Conservation (phyloP, 768 basidiomycete species). For the Hericium erinaceus region DNA sequence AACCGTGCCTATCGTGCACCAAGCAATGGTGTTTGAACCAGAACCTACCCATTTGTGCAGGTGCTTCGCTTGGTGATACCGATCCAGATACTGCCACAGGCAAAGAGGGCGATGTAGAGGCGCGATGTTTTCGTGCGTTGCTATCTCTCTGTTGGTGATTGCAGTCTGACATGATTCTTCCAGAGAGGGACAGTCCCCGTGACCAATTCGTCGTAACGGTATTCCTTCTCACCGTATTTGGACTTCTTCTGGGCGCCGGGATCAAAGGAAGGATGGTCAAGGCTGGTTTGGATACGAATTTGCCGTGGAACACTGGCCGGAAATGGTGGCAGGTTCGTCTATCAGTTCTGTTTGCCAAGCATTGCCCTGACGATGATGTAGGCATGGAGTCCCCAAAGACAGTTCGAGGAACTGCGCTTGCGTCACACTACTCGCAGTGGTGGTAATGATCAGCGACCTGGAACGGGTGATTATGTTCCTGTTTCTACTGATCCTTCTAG, state of each 20-base stretch:
- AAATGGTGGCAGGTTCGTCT: slow-evolving; percentile 75
- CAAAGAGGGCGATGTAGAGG: slow-evolving; percentile 92
- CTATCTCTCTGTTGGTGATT: slow-evolving; percentile 15
- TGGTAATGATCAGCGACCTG: too few species aligned
- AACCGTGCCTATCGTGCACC: slow-evolving; percentile 89
- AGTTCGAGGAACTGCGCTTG: slow-evolving; percentile 6
- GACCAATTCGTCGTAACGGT: slow-evolving; percentile 90
- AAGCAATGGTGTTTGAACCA: slow-evolving; percentile 95
- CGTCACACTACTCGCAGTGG: not conserved
- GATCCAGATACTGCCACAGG: slow-evolving; percentile 91
- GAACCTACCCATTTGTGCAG: slow-evolving; percentile 75
- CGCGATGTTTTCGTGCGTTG: slow-evolving; percentile 84
- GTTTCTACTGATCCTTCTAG: too few species aligned
- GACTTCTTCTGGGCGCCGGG: slow-evolving; percentile 75
- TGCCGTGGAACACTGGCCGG: slow-evolving; percentile 53
- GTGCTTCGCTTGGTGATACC: slow-evolving; percentile 75
- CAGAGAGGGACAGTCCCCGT: slow-evolving; percentile 92
- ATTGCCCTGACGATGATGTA: slow-evolving; percentile 3
- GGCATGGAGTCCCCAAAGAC: slow-evolving; percentile 7
- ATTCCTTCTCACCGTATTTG: slow-evolving; percentile 82
- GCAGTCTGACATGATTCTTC: slow-evolving; percentile 16
- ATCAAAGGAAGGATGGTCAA: slow-evolving; percentile 77
- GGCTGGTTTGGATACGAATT: slow-evolving; percentile 57
- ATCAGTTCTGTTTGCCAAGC: slow-evolving; percentile 4
- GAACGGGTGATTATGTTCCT: too few species aligned